Conservation (phyloP, 2,329 filamentous ascomycete species). For the Trichoderma afroharzianum region DNA sequence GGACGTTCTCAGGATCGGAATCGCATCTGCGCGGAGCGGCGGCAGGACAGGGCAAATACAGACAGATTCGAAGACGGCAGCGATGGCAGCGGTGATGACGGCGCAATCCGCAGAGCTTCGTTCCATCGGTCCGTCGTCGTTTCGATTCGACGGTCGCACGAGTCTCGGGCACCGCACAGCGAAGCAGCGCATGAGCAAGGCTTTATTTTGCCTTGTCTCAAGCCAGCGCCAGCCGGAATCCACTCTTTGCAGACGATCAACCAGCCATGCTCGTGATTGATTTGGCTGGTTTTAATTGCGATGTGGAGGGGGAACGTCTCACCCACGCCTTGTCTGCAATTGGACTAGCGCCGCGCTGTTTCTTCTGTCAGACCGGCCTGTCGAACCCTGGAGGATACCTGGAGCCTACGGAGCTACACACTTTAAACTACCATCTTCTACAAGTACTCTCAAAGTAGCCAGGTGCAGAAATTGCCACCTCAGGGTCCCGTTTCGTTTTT, state of each 20-base stretch:
- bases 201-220: not conserved
- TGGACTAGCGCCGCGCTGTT: not conserved
- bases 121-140: conserved; percentile 2
- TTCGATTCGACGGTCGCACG: too few species aligned
- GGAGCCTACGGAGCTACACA: not conserved
- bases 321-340: conserved; percentile 5
- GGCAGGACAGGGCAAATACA: not conserved
- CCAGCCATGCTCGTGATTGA: conserved; percentile 1
- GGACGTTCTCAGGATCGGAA: not conserved
- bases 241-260: conserved; percentile 11
- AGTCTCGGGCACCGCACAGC: not conserved
- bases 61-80: not conserved
- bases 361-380: not conserved
- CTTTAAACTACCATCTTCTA: fast-evolving
- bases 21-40: not conserved
- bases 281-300: conserved; percentile 12
- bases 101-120: conserved; percentile 3
- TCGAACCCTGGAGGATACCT: not conserved
- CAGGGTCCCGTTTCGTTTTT: not conserved
- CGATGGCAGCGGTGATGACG: not conserved
- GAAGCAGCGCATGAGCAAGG: not conserved
- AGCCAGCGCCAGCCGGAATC: not conserved
- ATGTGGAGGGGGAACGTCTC: conserved; percentile 1
- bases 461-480: not conserved
- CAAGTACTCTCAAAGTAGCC: not conserved